Percentiles rank a stretch among this genome's conserved stretches.
Evolutionary conservation across 1,284 basidiomycete genomes (phyloP).

Genomic region (Ustilago cynodontis): DNA sequence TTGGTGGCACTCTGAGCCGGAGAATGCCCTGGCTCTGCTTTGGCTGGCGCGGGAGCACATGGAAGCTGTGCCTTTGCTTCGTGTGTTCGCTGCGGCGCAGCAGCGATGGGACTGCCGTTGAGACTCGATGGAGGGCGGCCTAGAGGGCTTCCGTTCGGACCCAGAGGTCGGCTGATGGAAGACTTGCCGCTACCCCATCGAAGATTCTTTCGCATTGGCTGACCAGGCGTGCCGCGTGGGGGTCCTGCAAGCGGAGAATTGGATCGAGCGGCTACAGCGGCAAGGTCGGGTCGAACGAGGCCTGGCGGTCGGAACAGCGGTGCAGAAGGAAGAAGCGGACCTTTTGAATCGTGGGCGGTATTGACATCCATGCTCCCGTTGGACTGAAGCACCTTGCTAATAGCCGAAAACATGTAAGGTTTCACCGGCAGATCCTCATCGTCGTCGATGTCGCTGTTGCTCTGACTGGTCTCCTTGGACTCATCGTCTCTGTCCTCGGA

Average conservation of each 20-base stretch:
- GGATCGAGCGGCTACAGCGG: conserved; percentile 42
- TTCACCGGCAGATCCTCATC: conserved; percentile 22
- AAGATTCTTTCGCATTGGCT: conserved; percentile 66
- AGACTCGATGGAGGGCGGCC: conserved; percentile 33
- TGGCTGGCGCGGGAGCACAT: background rate
- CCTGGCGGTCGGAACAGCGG: conserved; percentile 35
- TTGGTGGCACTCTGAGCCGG: background rate
- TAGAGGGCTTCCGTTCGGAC: conserved; percentile 41
- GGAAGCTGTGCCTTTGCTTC: conserved; percentile 13
- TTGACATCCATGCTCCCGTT: conserved; percentile 22
- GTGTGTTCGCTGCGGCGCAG: conserved; percentile 13
- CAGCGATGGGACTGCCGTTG: conserved; percentile 33
- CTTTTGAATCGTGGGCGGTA: conserved; percentile 19
- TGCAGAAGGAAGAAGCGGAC: conserved; percentile 36
- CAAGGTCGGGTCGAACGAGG: conserved; percentile 34
- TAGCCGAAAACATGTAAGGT: conserved; percentile 51
- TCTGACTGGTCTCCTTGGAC: conserved; percentile 31
- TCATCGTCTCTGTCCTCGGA: conserved; percentile 27
- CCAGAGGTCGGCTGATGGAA: conserved; percentile 56
- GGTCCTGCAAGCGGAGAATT: conserved; percentile 57
- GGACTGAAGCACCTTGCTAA: conserved; percentile 47
- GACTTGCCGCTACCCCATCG: conserved; percentile 68
- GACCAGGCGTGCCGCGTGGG: conserved; percentile 48
- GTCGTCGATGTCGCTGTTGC: conserved; percentile 41
- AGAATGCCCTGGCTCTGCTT: background rate